Conservation (phyloP, 345 rosid species). For the Acer negundo region DNA sequence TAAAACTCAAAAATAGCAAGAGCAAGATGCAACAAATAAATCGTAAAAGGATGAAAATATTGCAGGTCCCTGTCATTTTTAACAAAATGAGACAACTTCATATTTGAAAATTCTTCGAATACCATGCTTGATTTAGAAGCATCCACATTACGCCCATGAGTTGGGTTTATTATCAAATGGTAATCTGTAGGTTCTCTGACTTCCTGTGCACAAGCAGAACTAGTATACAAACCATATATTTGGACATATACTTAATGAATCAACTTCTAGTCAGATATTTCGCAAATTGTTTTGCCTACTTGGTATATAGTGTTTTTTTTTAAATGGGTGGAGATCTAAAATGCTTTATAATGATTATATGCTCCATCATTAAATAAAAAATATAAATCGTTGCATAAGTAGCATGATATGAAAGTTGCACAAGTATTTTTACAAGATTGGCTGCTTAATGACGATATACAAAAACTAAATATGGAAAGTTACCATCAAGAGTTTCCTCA, state of each 20-base stretch:
- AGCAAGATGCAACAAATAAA: background rate
- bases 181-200: background rate
- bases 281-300: background rate
- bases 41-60: background rate
- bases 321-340: background rate
- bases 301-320: background rate
- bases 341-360: no score
- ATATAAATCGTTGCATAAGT: background rate
- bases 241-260: background rate
- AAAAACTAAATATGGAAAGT: constrained; percentile 2
- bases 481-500: constrained; percentile 87
- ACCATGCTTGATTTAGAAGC: background rate
- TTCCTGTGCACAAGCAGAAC: background rate
- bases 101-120: background rate
- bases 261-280: background rate
- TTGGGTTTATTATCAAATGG: background rate
- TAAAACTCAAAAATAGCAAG: background rate
- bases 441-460: background rate
- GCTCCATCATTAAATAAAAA: background rate
- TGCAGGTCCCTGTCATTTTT: background rate
- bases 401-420: no score
- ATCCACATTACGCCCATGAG: background rate
- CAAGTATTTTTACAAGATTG: no score
- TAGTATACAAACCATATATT: background rate
- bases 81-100: background rate